Conservation (phyloP, 306 rosid genomes). For the Oemleria cerasiformis region DNA sequence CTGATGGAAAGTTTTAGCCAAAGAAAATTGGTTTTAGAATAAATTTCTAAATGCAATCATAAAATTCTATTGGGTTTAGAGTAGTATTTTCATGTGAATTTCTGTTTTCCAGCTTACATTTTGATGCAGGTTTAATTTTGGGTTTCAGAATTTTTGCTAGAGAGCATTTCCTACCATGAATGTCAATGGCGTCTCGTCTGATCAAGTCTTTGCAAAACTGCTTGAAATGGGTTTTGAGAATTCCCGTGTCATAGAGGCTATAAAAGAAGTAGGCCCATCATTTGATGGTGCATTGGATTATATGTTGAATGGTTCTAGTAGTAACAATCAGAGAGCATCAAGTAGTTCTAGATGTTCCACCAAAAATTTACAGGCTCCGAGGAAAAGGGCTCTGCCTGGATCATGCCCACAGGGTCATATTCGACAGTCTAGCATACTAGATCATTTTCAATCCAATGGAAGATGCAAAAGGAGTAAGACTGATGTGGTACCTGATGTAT, state of each 20-base stretch:
- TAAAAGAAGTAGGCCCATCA: conserved; percentile 50
- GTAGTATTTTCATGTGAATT: background rate
- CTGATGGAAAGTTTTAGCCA: background rate
- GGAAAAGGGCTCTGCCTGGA: conserved; percentile 33
- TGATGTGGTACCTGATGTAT: conserved; percentile 20
- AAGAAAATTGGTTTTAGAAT: background rate
- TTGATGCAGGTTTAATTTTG: conserved; percentile 8
- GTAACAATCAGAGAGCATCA: conserved; percentile 22
- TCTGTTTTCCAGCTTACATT: background rate
- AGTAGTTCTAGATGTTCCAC: conserved; percentile 23
- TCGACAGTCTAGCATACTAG: conserved; percentile 65
- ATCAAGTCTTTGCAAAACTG: conserved; percentile 48
- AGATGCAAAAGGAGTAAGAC: conserved; percentile 26
- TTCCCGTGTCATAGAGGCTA: conserved; percentile 37
- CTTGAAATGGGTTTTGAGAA: conserved; percentile 66
- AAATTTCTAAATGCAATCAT: background rate
- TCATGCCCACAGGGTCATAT: conserved; percentile 21
- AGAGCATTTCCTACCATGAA: conserved; percentile 32
- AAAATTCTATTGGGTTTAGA: background rate
- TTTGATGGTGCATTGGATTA: conserved; percentile 43
- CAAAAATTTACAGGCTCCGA: conserved; percentile 20
- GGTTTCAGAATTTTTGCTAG: background rate
- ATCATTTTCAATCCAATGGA: conserved; percentile 50
- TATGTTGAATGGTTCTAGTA: conserved; percentile 35
- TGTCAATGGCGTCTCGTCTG: conserved; percentile 27